Evolutionary conservation across 2,329 filamentous ascomycete species (phyloP).

Genomic region (Colletotrichum musicola): DNA sequence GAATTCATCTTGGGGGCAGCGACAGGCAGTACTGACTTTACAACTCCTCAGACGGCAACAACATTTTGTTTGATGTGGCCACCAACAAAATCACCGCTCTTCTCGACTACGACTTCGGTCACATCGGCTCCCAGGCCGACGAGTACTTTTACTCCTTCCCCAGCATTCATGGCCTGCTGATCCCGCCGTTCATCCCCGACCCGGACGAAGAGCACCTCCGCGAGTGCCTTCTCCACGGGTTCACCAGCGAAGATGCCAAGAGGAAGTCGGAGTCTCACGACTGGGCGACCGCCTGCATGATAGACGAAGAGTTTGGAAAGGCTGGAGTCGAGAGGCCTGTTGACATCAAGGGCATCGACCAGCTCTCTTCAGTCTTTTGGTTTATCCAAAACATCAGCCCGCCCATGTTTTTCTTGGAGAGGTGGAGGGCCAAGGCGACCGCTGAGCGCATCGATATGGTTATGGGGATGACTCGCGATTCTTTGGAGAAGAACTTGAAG

Average conservation of each 20-base stretch:
- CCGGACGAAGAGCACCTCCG: background rate
- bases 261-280: background rate
- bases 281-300: background rate
- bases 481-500: background rate
- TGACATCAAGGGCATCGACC: background rate
- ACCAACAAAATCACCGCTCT: background rate
- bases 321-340: background rate
- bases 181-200: background rate
- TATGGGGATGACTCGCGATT: background rate
- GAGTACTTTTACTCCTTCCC: background rate
- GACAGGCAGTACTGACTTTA: background rate
- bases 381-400: background rate
- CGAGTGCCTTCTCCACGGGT: background rate
- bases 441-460: background rate
- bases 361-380: background rate
- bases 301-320: background rate
- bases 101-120: background rate
- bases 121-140: background rate
- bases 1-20: background rate
- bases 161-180: background rate
- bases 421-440: background rate
- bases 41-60: background rate
- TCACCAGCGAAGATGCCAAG: background rate
- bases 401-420: background rate
- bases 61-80: background rate